A percentile compares a stretch with the other conserved stretches of the same genome.
phyloP scores from a whole-genome alignment of 1,284 basidiomycete genomes.

The Boletellus deceptivus region DNA sequence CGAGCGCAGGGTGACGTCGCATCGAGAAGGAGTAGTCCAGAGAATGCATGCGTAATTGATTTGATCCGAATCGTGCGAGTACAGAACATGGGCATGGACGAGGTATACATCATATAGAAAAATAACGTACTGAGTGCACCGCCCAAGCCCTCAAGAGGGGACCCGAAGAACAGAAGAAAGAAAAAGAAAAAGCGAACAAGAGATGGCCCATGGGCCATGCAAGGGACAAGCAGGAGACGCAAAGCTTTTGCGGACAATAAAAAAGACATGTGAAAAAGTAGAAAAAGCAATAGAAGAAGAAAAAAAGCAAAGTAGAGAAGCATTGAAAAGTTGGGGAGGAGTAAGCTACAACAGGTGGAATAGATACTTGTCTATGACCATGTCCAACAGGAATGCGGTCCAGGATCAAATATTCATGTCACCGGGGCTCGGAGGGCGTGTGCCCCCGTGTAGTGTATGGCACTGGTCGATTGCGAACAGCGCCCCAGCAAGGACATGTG shows the following conservation, averaged over 20 bases:
- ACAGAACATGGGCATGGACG: neutral
- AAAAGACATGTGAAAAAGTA: neutral
- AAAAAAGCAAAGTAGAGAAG: neutral
- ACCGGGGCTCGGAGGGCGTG: no score
- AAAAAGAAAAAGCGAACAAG: neutral
- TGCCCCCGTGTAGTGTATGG: neutral
- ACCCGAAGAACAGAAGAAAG: neutral
- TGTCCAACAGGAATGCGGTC: neutral
- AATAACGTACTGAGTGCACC: neutral
- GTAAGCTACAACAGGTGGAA: conserved; percentile 17
- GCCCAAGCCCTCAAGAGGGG: no score
- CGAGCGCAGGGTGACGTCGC: no score
- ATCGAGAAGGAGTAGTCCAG: no score
- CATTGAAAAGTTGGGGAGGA: neutral
- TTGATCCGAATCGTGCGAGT: neutral
- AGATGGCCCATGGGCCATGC: neutral
- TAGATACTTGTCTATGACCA: conserved; percentile 6
- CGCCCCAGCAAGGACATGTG: neutral
- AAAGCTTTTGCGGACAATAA: no score
- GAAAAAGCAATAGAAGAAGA: neutral
- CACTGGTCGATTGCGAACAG: neutral
- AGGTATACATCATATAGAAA: neutral
- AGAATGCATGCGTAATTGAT: no score
- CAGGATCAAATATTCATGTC: neutral
- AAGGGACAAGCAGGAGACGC: neutral